Evolutionary conservation across 345 rosid species (phyloP), one percentile per base, ranked within the genome.

Genomic region (Fremontodendron californicum): DNA sequence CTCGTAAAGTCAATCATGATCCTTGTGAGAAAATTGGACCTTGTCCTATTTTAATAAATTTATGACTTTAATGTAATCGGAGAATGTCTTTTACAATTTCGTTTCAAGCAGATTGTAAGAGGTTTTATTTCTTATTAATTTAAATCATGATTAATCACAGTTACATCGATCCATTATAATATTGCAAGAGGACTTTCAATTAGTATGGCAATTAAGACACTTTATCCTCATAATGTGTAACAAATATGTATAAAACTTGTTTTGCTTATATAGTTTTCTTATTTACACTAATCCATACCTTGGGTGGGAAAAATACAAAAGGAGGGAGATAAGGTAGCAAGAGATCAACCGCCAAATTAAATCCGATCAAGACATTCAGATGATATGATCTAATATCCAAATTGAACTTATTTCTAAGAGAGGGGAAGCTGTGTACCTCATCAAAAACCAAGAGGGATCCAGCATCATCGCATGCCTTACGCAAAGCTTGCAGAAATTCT

Each of bases 401-500:
- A 45, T 45, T 10, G 49, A 45, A 45, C 49, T 45, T 45, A 11
- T 43, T 43, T 52, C 25, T 52, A 52, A 23, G 27, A 29, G n/a
- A 29, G 33, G 21, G 33, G 13, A 18, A 71, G 55, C 9, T 29
- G 18, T 15, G 65, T 61, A 61, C 65, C 65, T 96, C 98, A 75
- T 96, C 98, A 65, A 89, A 96, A 33, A 96, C 97, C 51, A 96
- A 89, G 42, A 96, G 98, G 60, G 93, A 84, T 48, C 93, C 99
- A 64, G 89, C 83, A 37, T 89, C 91, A 86, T 92, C 90, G 81
- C 97, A 96, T 73, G 96, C 92, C 37, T 62, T 37, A n/a, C 99
- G 93, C 65, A 61, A 31, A 61, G 9, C 65, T 33, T 61, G 65
- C 65, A 61, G 2, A 61, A 61, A 61, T 31, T 61, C 65, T 67